phyloP scores from a whole-genome alignment of 2,329 filamentous ascomycete species.

The Clonostachys byssicola region DNA sequence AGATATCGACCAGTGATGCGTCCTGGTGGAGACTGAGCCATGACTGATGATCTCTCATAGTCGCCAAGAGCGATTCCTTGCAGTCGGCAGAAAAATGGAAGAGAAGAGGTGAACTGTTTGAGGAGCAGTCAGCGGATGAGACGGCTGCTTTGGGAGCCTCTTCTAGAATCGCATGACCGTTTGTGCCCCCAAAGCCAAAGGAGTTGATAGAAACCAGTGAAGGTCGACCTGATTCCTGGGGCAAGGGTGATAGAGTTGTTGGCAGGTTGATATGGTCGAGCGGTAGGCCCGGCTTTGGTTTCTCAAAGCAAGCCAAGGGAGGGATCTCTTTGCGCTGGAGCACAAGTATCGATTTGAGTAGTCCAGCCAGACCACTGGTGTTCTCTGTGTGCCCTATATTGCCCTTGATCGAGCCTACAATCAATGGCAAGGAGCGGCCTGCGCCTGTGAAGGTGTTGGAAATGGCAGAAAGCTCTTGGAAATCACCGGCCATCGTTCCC shows the following conservation, averaged over 20 bases:
- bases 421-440: conserved; percentile 8
- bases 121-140: no score
- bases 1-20: no score
- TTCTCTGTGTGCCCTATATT: conserved; percentile 27
- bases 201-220: conserved; percentile 7
- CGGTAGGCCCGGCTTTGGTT: conserved; percentile 15
- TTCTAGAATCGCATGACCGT: conserved; percentile 19
- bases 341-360: conserved; percentile 12
- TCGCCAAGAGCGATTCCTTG: no score
- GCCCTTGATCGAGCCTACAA: conserved; percentile 42
- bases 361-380: conserved; percentile 9
- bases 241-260: no score
- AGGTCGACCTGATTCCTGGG: no score
- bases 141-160: no score
- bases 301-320: conserved; percentile 5
- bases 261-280: background rate
- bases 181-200: conserved; percentile 10
- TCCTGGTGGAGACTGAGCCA: no score
- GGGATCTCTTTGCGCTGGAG: conserved; percentile 7
- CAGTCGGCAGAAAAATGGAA: no score
- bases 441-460: background rate
- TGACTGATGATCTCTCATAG: no score
- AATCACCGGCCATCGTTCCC: conserved; percentile 38
- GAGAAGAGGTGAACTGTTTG: no score
- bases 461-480: conserved; percentile 40